Conservation (phyloP, 805 yeast genomes). For the Candida parachauliodes region DNA sequence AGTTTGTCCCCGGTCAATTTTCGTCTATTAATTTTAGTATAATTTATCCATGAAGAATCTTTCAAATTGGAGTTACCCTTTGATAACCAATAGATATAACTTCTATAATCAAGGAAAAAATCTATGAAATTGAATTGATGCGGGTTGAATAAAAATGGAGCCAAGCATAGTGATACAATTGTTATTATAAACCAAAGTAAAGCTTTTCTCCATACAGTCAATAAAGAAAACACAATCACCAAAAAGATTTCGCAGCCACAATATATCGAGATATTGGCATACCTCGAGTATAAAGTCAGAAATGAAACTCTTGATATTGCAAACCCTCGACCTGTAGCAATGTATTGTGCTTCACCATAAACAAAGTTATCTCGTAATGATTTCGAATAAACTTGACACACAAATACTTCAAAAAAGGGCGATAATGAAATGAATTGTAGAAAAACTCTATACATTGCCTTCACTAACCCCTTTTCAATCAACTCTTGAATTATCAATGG, state of each 20-base stretch:
- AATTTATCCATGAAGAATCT: constrained; percentile 75
- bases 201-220: constrained; percentile 79
- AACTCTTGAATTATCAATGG: constrained; percentile 86
- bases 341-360: constrained; percentile 89
- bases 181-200: constrained; percentile 59
- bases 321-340: constrained; percentile 92
- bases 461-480: constrained; percentile 79
- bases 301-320: constrained; percentile 82
- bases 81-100: constrained; percentile 66
- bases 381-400: constrained; percentile 86
- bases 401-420: constrained; percentile 92
- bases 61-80: constrained; percentile 72
- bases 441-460: constrained; percentile 65
- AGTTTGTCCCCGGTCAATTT: constrained; percentile 22
- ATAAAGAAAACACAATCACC: constrained; percentile 69
- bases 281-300: constrained; percentile 66
- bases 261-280: constrained; percentile 73
- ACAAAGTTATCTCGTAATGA: constrained; percentile 72
- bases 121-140: constrained; percentile 48
- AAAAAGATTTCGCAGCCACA: constrained; percentile 68
- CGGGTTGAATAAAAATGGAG: constrained; percentile 53
- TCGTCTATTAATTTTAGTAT: constrained; percentile 33
- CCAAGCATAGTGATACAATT: constrained; percentile 40
- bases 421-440: constrained; percentile 79
- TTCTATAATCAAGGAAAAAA: constrained; percentile 48